Evolutionary conservation across 2,329 filamentous ascomycete genomes (phyloP), one percentile per base, ranked within the genome.

Genomic region (Trichoderma atroviride): DNA sequence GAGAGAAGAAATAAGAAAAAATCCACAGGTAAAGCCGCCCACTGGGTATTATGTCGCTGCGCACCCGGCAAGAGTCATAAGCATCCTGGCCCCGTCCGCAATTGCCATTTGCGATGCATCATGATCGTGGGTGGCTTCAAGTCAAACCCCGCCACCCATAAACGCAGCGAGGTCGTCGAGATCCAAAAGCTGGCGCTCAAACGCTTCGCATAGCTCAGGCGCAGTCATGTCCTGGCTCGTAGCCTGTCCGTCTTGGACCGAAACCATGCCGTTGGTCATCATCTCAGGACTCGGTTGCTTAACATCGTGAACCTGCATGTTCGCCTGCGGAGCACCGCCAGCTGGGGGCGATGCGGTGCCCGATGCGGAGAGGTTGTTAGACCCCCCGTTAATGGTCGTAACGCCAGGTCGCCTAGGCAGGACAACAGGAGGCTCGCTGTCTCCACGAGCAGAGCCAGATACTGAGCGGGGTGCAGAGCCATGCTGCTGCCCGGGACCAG

Each of bases 81-180:
- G 29, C 53, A 58, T 66, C n/a, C 50, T 57, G 37, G 63, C 63
- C 5, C 63, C 63, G 14, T 58, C 22, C 22, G 53, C 58, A 19
- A 35, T 33, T 35, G 63, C 63, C 37, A 33, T 35, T 33, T 50
- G 63, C 13, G 63, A 66, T 47, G 53, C 37, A 27, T 57, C 63
- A 10, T 47, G 53, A 10, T 52, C 22, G 13, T 24, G 47, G 11
- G 9, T 3, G 37, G 29, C 14, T 11, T 31, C 6, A 24, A 68
- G 65, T 73, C 71, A 89, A 71, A 89, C 87, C 70, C 87, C 87
- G 24, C 87, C 87, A 24, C 87, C 87, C 87, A 89, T 89, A 66
- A 89, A 88, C 3, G 87, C 87, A 37, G 87, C 87, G 13, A 89
- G 82, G 73, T 89, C 87, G 71, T 89, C 87, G 7, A 89, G 80